Percentiles rank a stretch among this genome's conserved stretches.
These are phyloP conservation scores for Cubamyces lactineus DNA, from an alignment of 768 basidiomycete species.

Conservation along the genomic window DNA sequence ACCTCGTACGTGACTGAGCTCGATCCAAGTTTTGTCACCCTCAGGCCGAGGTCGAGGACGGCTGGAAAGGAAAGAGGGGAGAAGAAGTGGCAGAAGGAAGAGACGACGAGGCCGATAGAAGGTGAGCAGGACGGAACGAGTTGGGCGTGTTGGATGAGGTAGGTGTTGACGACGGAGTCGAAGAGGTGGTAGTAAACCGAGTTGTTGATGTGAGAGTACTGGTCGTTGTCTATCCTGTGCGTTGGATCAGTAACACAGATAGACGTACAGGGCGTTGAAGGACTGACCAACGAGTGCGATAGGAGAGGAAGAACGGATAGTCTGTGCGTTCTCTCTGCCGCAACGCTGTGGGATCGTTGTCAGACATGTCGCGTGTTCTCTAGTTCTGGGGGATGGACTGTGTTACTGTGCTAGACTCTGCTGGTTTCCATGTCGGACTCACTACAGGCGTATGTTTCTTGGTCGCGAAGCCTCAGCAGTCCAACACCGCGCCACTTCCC, in stretches of 20 bases:
- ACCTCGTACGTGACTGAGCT: constrained; percentile 84
- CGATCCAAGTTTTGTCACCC: constrained; percentile 66
- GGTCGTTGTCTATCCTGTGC: constrained; percentile 85
- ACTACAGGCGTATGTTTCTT: too few species aligned
- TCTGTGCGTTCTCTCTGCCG: constrained; percentile 42
- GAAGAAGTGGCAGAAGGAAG: constrained; percentile 80
- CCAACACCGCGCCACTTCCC: too few species aligned
- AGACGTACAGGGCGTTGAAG: neutral
- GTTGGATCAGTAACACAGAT: constrained; percentile 1
- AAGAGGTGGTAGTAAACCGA: constrained; percentile 80
- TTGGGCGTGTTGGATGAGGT: constrained; percentile 68
- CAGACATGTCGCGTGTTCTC: neutral
- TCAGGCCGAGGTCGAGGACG: constrained; percentile 68
- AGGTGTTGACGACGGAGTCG: constrained; percentile 81
- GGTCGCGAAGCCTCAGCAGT: too few species aligned
- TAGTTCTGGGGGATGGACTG: too few species aligned
- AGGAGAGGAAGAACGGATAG: constrained; percentile 61
- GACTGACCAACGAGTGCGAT: constrained; percentile 71
- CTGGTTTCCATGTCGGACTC: too few species aligned
- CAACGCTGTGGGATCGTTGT: neutral
- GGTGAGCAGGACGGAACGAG: constrained; percentile 53
- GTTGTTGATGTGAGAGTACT: constrained; percentile 83
- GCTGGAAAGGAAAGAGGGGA: constrained; percentile 74
- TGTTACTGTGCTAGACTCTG: too few species aligned
- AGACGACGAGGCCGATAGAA: constrained; percentile 76